Conservation (phyloP, 108 stramenopile species). For the Nitzschia palea region DNA sequence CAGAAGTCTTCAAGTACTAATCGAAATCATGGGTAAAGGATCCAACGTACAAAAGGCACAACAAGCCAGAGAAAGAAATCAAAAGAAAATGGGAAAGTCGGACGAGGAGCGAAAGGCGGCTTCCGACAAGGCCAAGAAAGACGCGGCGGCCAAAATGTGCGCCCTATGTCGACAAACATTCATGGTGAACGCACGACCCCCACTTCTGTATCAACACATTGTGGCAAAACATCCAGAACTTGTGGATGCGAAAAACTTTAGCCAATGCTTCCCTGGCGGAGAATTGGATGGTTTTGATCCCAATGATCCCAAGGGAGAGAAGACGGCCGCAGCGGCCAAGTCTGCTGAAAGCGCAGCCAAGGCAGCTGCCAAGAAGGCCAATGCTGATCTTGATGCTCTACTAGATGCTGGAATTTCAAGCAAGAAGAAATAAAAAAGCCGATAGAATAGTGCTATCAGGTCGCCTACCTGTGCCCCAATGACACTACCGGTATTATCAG, state of each 20-base stretch:
- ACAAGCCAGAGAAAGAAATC: conserved; percentile 79
- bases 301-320: conserved; percentile 48
- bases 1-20: neutral
- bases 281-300: conserved; percentile 78
- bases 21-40: conserved; percentile 80
- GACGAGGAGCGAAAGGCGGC: conserved; percentile 88
- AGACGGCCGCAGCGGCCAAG: conserved; percentile 34
- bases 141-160: conserved; percentile 80
- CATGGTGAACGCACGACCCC: conserved; percentile 82
- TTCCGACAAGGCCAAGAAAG: conserved; percentile 65
- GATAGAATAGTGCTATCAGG: no score
- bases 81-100: conserved; percentile 81
- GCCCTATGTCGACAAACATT: conserved; percentile 82
- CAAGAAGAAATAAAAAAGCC: conserved; percentile 56
- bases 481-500: no score
- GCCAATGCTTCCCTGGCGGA: conserved; percentile 55
- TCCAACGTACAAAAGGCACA: conserved; percentile 90
- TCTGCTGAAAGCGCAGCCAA: conserved; percentile 14
- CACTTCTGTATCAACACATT: conserved; percentile 72
- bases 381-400: conserved; percentile 42
- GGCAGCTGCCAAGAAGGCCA: conserved; percentile 26
- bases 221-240: conserved; percentile 72
- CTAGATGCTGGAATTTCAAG: conserved; percentile 69
- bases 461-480: no score
- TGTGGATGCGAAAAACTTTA: conserved; percentile 48